Base-by-base conservation (phyloP, 805 yeast genomes). In the Cyberlindnera subsufficiens region DNA sequence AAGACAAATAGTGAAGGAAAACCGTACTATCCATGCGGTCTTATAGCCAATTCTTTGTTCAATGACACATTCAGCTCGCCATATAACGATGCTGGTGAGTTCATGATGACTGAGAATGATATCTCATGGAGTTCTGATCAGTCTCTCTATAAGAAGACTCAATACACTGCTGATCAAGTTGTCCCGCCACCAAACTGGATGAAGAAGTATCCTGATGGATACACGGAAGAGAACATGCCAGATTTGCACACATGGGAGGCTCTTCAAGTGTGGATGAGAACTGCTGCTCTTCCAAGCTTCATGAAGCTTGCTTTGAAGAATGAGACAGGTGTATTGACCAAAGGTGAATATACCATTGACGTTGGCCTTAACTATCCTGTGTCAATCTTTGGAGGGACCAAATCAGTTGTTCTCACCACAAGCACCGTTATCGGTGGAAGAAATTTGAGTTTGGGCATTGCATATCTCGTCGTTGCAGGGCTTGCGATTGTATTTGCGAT, bases 211-310 rank as follows among this genome's bases (percentile, higher is more conserved):
- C 98, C 98, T 2, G 66, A 89, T 46, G 98, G 98, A 0, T 91
- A 93, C 66, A 87, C 84, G n/a, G 80, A 75, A 30, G 77, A 77
- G 6, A 88, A 87, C 61, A 54, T 91, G 47, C 96, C 95, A 3
- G 82, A 86, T 58, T 60, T 91, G 38, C 72, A 86, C 2, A 59
- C 66, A 31, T 81, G 93, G 88, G 91, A 87, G 59, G 81, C 81
- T 51, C 76, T 91, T 54, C 96, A 89, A 68, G 91, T 89, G 63
- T 91, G 99, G 99, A 91, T 91, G 97, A 78, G 95, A 56, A 89
- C 97, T 1, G 96, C 98, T 0, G 96, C 95, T 0, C 69, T 91
- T 49, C 95, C 98, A 22, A 78, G 83, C 11, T 91, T 93, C 58
- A 80, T 84, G 71, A 91, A 93, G 60, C 37, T 58, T 19, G 90